Base-by-base conservation (phyloP, 2,329 filamentous ascomycete species). In the Penicillium sp. region DNA sequence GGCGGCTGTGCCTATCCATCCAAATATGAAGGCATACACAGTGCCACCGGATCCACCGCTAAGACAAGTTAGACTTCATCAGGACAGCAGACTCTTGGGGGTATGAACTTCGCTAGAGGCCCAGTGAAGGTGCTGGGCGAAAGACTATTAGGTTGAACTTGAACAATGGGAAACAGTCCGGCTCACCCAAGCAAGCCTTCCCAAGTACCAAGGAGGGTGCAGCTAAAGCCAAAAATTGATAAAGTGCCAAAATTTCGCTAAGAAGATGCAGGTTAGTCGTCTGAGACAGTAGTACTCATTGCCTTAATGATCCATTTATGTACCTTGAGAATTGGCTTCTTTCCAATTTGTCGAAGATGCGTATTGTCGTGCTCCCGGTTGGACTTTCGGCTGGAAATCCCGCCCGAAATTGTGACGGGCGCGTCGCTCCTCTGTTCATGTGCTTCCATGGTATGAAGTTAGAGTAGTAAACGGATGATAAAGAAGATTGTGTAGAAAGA, bases 191-290 rank as follows among this genome's bases (percentile, higher is more conserved):
- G 61, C 47, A 75, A 66, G 8, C 70, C 74, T 56, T 77, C 74
- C 75, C 75, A 77, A 6, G 73, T 76, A 43, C 66, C 66, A 64
- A 77, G 71, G 46, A 77, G 68, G 3, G 74, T 75, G 57, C 70
- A 73, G 43, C 73, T 74, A 57, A 77, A 76, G 7, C 75, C 75
- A 31, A 76, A 67, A 24, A 74, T 75, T 2, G 74, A 76, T 48
- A 77, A 61, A 52, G 76, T 68, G 5, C 74, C 69, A 47, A 76
- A 77, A 52, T 76, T 75, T 49, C 75, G 70, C 74, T 77, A 10
- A 24, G 9, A n/a, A 11, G 11, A n/a, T n/a, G 16, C n/a, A 19
- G 19, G 2, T 41, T 41, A 41, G 37, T 26, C n/a, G 26, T 33
- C 11, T 10, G 14, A 19, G 5, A 1, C 33, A 5, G 11, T 33